Evolutionary conservation across 768 basidiomycete genomes (phyloP).

Genomic region (Panellus pusillus): DNA sequence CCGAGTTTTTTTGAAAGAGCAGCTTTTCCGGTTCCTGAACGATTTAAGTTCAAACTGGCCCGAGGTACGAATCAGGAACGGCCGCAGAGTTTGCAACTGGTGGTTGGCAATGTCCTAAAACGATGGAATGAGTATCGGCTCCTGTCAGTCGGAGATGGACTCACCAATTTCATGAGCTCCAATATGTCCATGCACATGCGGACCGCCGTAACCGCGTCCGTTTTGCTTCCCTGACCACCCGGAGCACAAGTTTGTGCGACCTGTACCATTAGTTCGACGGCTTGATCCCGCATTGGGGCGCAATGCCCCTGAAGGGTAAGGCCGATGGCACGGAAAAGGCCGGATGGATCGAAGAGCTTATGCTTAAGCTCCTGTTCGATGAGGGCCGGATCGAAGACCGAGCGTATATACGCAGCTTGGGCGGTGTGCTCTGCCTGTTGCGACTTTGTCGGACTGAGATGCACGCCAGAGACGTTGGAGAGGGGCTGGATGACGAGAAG

Average conservation of each 20-base stretch:
- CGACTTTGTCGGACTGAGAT: conserved; percentile 56
- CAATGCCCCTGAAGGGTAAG: conserved; percentile 86
- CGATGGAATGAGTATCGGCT: conserved; percentile 19
- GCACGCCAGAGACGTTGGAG: conserved; percentile 58
- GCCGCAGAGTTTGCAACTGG: conserved; percentile 88
- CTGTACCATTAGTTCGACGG: conserved; percentile 81
- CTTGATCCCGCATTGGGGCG: conserved; percentile 87
- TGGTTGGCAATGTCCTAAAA: conserved; percentile 93
- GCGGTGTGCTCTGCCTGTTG: conserved; percentile 64
- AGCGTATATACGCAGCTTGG: conserved; percentile 65
- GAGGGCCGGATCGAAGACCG: conserved; percentile 78
- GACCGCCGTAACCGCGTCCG: conserved; percentile 71
- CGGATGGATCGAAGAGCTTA: conserved; percentile 74
- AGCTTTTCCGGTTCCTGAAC: conserved; percentile 61
- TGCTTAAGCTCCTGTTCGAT: conserved; percentile 82
- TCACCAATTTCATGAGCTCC: conserved; percentile 92
- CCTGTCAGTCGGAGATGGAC: conserved; percentile 32
- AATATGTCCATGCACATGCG: conserved; percentile 86
- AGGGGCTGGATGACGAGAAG: conserved; percentile 83
- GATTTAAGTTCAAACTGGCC: conserved; percentile 78
- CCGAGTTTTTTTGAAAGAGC: conserved; percentile 50
- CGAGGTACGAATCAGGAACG: conserved; percentile 81
- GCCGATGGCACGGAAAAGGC: conserved; percentile 77
- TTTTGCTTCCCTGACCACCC: conserved; percentile 52
- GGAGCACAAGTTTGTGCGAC: conserved; percentile 61